phyloP scores from a whole-genome alignment of 768 basidiomycete genomes.

The Epithele typhae region DNA sequence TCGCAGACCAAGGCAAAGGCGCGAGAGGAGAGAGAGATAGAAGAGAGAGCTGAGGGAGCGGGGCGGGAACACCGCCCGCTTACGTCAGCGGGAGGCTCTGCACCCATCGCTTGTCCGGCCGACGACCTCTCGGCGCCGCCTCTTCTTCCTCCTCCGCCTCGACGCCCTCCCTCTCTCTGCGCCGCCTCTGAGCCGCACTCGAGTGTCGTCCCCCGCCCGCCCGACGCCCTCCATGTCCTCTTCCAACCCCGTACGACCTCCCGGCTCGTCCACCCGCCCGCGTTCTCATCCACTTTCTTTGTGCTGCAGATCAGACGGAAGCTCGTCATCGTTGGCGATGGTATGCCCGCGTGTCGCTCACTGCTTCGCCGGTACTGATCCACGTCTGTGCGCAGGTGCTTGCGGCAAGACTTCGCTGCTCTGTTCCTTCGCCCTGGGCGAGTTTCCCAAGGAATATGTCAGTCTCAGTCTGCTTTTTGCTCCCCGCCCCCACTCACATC shows the following conservation, averaged over 20 bases:
- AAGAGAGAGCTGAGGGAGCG: too few species aligned
- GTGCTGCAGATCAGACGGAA: constrained; percentile 79
- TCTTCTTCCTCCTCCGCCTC: background rate
- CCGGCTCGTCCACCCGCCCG: constrained; percentile 2
- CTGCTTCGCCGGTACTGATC: too few species aligned
- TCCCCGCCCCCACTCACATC: background rate
- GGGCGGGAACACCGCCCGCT: constrained; percentile 11
- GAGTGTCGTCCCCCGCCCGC: background rate
- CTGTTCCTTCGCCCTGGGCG: constrained; percentile 88
- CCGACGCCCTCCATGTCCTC: constrained; percentile 3
- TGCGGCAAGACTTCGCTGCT: constrained; percentile 94
- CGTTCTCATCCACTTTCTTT: constrained; percentile 2
- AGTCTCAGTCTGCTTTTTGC: constrained; percentile 27
- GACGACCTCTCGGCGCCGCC: background rate
- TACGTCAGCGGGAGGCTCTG: constrained; percentile 1
- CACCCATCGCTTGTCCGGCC: constrained; percentile 5
- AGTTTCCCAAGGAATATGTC: constrained; percentile 96
- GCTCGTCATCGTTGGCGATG: constrained; percentile 96
- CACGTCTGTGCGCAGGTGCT: constrained; percentile 52
- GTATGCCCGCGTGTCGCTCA: constrained; percentile 36
- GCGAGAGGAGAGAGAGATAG: too few species aligned
- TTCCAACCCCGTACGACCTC: constrained; percentile 47
- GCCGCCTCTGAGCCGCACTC: background rate
- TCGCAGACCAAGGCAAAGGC: too few species aligned
- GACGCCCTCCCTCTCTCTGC: background rate